These are phyloP conservation scores for Cryptococcus floricola DNA, from an alignment of 1,284 basidiomycete species.

Conservation along the genomic window DNA sequence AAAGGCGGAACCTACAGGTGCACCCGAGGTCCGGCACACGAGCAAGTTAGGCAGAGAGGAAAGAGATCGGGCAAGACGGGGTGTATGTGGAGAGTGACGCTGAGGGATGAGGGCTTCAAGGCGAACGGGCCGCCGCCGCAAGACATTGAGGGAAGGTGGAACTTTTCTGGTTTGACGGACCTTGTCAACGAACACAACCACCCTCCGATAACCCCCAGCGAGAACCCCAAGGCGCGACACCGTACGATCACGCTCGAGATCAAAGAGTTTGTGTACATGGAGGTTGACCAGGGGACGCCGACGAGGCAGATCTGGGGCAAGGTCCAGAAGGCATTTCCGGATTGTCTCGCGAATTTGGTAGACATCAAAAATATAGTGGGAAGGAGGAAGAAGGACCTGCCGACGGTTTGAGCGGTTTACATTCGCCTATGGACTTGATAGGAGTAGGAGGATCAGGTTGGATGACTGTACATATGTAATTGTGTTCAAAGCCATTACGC, in stretches of 20 bases:
- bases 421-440: no score
- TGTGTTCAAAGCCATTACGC: no score
- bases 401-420: neutral
- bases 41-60: neutral
- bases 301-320: neutral
- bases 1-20: neutral
- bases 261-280: neutral
- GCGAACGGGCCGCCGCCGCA: neutral
- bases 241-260: neutral
- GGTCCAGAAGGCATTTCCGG: neutral
- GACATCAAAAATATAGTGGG: neutral
- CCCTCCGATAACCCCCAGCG: neutral
- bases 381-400: neutral
- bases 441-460: no score
- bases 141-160: neutral
- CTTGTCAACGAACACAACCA: neutral
- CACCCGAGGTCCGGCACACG: neutral
- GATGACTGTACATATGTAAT: no score
- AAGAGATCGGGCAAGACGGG: neutral
- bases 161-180: neutral
- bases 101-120: neutral
- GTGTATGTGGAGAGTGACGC: neutral
- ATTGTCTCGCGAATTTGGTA: neutral
- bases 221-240: neutral
- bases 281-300: neutral